These are phyloP conservation scores for Aspergillus sp. DNA, from an alignment of 2,329 filamentous ascomycete genomes.

Conservation along the genomic window DNA sequence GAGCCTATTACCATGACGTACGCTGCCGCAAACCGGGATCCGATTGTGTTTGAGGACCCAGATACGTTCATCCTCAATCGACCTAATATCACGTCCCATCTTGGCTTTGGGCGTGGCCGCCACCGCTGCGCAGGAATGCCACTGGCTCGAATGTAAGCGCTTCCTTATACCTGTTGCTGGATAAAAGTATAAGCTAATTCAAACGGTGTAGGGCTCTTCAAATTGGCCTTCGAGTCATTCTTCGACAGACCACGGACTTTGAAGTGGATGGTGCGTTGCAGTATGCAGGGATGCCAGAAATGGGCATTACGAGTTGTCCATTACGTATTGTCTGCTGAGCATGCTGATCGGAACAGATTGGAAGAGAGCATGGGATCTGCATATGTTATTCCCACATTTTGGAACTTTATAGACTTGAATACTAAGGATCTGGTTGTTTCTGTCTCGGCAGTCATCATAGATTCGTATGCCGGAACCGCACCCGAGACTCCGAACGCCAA, in stretches of 20 bases:
- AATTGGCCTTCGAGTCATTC: background rate
- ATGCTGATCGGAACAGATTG: too few species aligned
- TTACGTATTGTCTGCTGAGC: background rate
- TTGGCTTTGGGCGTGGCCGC: conserved; percentile 8
- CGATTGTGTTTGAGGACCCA: conserved; percentile 1
- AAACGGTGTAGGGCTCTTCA: background rate
- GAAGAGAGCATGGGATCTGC: too few species aligned
- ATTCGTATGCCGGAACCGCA: background rate
- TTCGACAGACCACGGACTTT: background rate
- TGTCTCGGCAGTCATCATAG: too few species aligned
- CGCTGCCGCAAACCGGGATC: conserved; percentile 11
- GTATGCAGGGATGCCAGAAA: background rate
- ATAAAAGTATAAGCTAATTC: background rate
- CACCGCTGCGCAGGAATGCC: conserved; percentile 13
- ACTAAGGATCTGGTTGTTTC: too few species aligned
- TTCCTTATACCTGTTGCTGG: background rate
- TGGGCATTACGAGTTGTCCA: background rate
- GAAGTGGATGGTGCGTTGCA: background rate
- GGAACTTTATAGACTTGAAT: too few species aligned
- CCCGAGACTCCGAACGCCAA: background rate
- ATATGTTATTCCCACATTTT: too few species aligned
- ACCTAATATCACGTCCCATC: conserved; percentile 10
- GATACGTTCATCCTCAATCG: conserved; percentile 7
- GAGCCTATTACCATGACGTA: conserved; percentile 11
- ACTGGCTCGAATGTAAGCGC: conserved; percentile 9